phyloP scores from a whole-genome alignment of 495 filamentous ascomycete genomes.

The Penicillium samsonianum region DNA sequence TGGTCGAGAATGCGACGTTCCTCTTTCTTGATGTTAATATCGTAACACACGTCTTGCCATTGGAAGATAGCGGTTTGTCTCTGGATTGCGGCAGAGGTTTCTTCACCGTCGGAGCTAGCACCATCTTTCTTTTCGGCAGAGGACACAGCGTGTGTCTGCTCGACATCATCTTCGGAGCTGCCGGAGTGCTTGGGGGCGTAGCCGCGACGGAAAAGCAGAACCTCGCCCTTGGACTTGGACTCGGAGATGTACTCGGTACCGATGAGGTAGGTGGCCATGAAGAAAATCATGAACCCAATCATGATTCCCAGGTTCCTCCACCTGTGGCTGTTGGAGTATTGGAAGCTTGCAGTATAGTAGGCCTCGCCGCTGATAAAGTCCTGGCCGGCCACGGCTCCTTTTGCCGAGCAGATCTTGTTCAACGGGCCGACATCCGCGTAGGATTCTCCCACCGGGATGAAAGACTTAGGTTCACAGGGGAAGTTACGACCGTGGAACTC shows the following conservation, averaged over 20 bases:
- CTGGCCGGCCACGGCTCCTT: conserved; percentile 54
- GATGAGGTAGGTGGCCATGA: conserved; percentile 50
- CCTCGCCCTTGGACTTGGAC: conserved; percentile 53
- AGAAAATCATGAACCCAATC: conserved; percentile 64
- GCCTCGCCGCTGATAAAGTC: conserved; percentile 48
- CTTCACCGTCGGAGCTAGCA: conserved; percentile 35
- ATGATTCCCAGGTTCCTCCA: conserved; percentile 76
- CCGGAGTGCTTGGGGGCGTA: conserved; percentile 30
- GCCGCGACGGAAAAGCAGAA: conserved; percentile 53
- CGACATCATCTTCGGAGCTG: conserved; percentile 29
- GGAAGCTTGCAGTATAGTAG: conserved; percentile 56
- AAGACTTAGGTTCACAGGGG: conserved; percentile 47
- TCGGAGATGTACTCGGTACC: conserved; percentile 52
- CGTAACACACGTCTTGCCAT: conserved; percentile 79
- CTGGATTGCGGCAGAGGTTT: conserved; percentile 51
- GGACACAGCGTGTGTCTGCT: conserved; percentile 32
- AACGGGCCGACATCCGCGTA: conserved; percentile 19
- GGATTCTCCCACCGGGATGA: conserved; percentile 39
- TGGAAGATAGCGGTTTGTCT: conserved; percentile 69
- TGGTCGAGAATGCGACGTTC: conserved; percentile 61
- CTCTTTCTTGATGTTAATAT: conserved; percentile 62
- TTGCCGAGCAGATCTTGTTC: conserved; percentile 52
- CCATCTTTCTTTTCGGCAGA: conserved; percentile 47
- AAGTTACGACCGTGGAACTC: conserved; percentile 61
- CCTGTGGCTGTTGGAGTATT: conserved; percentile 58